Base-by-base conservation (phyloP, 352 stramenopile species). In the Plasmopara viticola region DNA sequence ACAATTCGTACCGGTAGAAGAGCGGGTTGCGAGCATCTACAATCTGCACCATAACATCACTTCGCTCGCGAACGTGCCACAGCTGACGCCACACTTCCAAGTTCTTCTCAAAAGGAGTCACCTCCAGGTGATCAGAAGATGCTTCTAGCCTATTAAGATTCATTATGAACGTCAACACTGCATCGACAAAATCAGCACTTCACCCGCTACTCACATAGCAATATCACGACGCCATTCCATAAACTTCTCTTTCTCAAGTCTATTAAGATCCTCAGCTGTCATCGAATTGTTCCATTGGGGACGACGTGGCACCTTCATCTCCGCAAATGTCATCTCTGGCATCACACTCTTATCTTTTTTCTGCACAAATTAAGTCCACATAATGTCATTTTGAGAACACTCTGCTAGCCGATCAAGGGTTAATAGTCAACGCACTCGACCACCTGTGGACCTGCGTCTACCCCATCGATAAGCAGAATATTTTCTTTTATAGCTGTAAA, bases 101-200 rank as follows among this genome's bases (percentile, higher is more conserved):
- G 71, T 99, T 99, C 76, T 99, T 99, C 77, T 99, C 97, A 63
- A 99, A 99, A 14, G 97, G 97, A 14, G 97, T 99, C 29, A 99
- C 94, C 58, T 92, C 87, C 29, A 90, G 64, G 44, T 84, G 69
- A 6, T 90, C 79, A 6, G 79, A 80, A 14, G 84, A 85, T 49
- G 73, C 66, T 55, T 95, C 84, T 37, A 93, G 51, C 41, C 84
- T 94, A 48, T 5, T 60, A 6, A 20, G 56, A 33, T 43, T 44
- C 35, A 33, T 4, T 25, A 25, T 25, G 41, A 14, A 14, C 9
- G 31, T 66, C n/a, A 72, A 42, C 48, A 6, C 29, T 34, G n/a
- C 10, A 28, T 48, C 9, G 1, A 62, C 40, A 33, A 9, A 9
- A 41, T 44, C 12, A 42, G 9, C 20, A 35, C 31, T 31, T 28